These are phyloP conservation scores for Ogataea saltuana DNA, from an alignment of 805 yeast genomes.

Conservation along the genomic window DNA sequence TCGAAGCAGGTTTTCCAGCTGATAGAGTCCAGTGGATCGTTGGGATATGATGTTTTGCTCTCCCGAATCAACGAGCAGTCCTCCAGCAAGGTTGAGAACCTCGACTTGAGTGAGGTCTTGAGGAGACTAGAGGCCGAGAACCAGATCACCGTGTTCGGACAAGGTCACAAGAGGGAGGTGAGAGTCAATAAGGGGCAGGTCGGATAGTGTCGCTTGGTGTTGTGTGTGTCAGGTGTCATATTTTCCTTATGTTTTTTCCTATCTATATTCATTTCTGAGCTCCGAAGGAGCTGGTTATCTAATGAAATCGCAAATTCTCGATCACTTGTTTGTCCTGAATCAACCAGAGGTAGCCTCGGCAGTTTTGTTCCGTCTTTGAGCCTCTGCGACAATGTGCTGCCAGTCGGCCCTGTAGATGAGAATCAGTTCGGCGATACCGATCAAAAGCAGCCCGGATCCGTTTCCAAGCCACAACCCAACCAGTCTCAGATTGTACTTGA, in stretches of 20 bases:
- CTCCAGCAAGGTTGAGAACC: slow-evolving; percentile 63
- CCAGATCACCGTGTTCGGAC: slow-evolving; percentile 66
- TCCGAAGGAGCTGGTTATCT: too few relatives aligned
- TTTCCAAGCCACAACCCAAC: slow-evolving; percentile 76
- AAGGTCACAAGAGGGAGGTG: slow-evolving; percentile 66
- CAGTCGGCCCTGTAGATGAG: slow-evolving; percentile 54
- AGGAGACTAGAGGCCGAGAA: slow-evolving; percentile 72
- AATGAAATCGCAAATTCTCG: too few relatives aligned
- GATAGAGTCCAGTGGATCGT: slow-evolving; percentile 50
- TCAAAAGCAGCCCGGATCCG: slow-evolving; percentile 60
- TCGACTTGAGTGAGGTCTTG: slow-evolving; percentile 68
- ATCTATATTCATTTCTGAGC: too few relatives aligned
- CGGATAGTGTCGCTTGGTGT: too few relatives aligned
- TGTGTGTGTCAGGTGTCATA: too few relatives aligned
- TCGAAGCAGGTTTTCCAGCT: slow-evolving; percentile 57
- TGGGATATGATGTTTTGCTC: slow-evolving; percentile 60
- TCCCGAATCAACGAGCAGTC: slow-evolving; percentile 66
- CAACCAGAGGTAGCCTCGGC: background rate
- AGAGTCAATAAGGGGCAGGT: slow-evolving; percentile 27
- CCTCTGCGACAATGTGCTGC: slow-evolving; percentile 45
- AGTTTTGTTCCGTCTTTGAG: slow-evolving; percentile 14
- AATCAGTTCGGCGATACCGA: slow-evolving; percentile 50
- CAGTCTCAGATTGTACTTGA: slow-evolving; percentile 46
- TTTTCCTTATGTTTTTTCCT: too few relatives aligned
- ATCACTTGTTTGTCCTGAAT: too few relatives aligned